A percentile compares a stretch with the other conserved stretches of the same genome.
These are phyloP conservation scores for Discostella pseudostelligera DNA, from an alignment of 108 stramenopile species.

Conservation along the genomic window DNA sequence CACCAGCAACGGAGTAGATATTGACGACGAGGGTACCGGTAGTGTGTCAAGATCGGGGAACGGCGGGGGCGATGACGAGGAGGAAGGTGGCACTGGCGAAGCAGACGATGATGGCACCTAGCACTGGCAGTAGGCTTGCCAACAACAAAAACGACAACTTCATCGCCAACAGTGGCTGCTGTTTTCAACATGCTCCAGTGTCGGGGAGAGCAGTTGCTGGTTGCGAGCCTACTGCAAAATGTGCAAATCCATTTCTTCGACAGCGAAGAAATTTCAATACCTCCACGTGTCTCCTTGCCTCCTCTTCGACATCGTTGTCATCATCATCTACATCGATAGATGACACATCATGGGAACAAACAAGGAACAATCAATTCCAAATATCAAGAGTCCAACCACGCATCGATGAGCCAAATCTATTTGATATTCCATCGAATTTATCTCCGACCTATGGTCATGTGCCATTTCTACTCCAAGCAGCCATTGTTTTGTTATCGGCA, in stretches of 20 bases:
- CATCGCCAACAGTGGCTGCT: neutral
- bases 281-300: too few relatives aligned
- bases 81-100: too few relatives aligned
- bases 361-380: too few relatives aligned
- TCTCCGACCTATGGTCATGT: slow-evolving; percentile 53
- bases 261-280: too few relatives aligned
- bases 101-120: slow-evolving; percentile 66
- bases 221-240: too few relatives aligned
- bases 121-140: slow-evolving; percentile 24
- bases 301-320: too few relatives aligned
- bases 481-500: slow-evolving; percentile 32
- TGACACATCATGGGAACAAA: too few relatives aligned
- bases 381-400: neutral
- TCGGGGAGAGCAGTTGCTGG: too few relatives aligned
- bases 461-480: slow-evolving; percentile 25
- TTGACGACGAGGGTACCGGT: neutral
- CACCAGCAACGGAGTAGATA: too few relatives aligned
- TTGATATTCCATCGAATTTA: slow-evolving; percentile 52
- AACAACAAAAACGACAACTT: slow-evolving; percentile 1
- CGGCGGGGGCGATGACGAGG: slow-evolving; percentile 34
- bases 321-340: too few relatives aligned
- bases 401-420: slow-evolving; percentile 61
- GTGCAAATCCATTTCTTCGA: too few relatives aligned
- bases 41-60: neutral
- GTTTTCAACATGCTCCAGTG: neutral